Conservation (phyloP, 2,329 filamentous ascomycete genomes). For the Fusarium mangiferae region DNA sequence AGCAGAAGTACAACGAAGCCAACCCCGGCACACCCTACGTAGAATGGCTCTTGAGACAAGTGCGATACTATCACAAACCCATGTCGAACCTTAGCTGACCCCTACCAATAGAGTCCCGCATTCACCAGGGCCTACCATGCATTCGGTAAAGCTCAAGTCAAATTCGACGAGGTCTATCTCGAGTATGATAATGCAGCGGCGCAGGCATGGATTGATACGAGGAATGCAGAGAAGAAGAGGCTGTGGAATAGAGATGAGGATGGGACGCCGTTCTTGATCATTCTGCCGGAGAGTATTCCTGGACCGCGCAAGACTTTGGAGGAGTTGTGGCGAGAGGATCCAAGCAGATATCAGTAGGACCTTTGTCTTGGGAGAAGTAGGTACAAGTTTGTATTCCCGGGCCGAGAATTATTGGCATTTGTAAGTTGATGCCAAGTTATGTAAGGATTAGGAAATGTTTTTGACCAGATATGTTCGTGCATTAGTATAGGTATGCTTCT, state of each 20-base stretch:
- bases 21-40: background rate
- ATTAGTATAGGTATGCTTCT: background rate
- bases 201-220: background rate
- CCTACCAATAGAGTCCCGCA: background rate
- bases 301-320: background rate
- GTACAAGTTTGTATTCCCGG: background rate
- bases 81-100: accelerated
- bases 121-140: background rate
- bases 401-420: background rate
- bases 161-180: background rate
- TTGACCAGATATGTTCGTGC: background rate
- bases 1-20: background rate
- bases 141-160: background rate
- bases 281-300: background rate
- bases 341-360: background rate
- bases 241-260: background rate
- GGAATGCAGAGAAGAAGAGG: background rate
- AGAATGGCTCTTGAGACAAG: background rate
- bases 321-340: background rate
- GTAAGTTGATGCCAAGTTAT: accelerated
- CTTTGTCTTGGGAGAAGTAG: background rate
- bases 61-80: background rate
- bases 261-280: background rate
- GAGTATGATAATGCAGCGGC: background rate
- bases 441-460: background rate